A percentile compares a stretch with the other conserved stretches of the same genome.
Conservation (phyloP, 2,329 filamentous ascomycete species). For the Cytospora schulzeri region DNA sequence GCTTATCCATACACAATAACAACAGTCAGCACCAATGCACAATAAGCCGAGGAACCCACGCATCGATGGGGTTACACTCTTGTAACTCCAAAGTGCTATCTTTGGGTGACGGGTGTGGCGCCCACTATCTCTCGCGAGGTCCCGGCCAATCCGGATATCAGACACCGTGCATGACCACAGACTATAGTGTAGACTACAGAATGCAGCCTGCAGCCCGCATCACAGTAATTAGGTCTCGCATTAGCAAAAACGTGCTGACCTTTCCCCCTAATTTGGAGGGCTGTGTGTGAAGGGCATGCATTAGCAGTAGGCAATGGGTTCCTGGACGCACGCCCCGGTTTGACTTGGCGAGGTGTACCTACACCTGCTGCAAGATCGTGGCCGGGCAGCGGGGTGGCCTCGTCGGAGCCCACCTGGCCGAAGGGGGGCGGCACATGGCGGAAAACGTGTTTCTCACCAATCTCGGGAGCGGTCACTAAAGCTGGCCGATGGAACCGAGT, state of each 20-base stretch:
- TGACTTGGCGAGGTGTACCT: neutral
- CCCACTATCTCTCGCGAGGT: neutral
- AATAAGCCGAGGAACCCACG: neutral
- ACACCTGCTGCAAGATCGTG: neutral
- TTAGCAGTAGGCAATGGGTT: neutral
- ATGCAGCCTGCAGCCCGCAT: slow-evolving; percentile 1
- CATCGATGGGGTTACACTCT: neutral
- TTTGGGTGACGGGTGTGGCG: slow-evolving; percentile 12
- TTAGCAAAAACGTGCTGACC: slow-evolving; percentile 22
- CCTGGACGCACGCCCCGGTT: neutral
- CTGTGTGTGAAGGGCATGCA: neutral
- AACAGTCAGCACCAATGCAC: neutral
- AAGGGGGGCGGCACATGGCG: neutral
- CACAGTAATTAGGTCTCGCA: slow-evolving; percentile 22
- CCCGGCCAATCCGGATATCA: slow-evolving; percentile 11
- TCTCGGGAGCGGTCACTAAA: no score
- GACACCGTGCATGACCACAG: neutral
- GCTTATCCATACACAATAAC: slow-evolving; percentile 3
- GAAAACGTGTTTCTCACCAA: neutral
- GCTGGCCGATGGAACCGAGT: no score
- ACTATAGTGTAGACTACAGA: neutral
- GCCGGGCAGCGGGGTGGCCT: neutral
- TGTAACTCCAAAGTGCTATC: neutral
- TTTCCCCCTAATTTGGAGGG: neutral
- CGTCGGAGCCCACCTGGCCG: neutral